Evolutionary conservation across 306 rosid genomes (phyloP).

Genomic region (Vigna mungo): DNA sequence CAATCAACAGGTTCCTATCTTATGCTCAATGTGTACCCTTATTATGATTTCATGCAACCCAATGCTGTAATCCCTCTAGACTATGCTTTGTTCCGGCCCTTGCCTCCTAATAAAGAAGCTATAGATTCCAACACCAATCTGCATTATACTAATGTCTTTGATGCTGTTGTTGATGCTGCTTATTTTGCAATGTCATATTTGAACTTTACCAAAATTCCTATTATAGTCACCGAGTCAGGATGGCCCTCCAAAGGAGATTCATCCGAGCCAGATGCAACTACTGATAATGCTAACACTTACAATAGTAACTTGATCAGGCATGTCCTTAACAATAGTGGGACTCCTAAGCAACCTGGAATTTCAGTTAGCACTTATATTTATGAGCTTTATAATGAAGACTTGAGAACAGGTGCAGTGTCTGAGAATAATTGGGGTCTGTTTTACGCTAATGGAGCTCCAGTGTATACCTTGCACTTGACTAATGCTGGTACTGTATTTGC

Average conservation of each 20-base stretch:
- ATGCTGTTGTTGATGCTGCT: constrained; percentile 95
- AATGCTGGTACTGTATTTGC: constrained; percentile 92
- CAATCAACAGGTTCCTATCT: constrained; percentile 86
- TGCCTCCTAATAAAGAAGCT: constrained; percentile 93
- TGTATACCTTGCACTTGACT: constrained; percentile 79
- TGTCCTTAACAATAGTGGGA: constrained; percentile 85
- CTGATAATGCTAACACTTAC: constrained; percentile 90
- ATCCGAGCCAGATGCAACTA: constrained; percentile 79
- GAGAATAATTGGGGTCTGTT: constrained; percentile 98
- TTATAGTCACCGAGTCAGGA: constrained; percentile 91
- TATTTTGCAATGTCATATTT: constrained; percentile 90
- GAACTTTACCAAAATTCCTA: constrained; percentile 79
- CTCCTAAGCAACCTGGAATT: constrained; percentile 90
- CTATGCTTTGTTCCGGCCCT: constrained; percentile 94
- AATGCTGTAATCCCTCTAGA: constrained; percentile 78
- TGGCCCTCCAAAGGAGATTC: constrained; percentile 97
- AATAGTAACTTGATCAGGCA: constrained; percentile 90
- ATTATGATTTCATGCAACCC: constrained; percentile 84
- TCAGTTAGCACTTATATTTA: constrained; percentile 83
- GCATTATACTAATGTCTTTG: constrained; percentile 94
- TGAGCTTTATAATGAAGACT: constrained; percentile 95
- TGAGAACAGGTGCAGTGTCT: constrained; percentile 75
- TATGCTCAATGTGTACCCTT: constrained; percentile 93
- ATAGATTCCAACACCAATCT: constrained; percentile 88
- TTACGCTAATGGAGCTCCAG: constrained; percentile 71